phyloP scores from a whole-genome alignment of 140 eudicot species.

The Flaveria floridana region DNA sequence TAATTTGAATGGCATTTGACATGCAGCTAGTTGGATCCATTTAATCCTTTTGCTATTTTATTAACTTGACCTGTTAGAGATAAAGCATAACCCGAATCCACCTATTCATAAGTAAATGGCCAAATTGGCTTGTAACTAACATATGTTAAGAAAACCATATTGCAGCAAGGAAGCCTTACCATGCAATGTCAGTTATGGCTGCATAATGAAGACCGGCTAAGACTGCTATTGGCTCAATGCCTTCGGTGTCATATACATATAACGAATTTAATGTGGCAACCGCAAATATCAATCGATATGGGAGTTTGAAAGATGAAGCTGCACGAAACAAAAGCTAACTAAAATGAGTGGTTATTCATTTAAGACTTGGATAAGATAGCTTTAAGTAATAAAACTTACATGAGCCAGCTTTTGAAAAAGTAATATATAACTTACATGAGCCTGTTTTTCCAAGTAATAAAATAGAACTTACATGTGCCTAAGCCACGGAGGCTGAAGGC shows the following conservation, averaged over 20 bases:
- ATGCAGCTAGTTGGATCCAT: background rate
- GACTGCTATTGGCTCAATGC: constrained; percentile 71
- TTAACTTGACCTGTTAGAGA: background rate
- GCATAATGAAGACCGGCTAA: constrained; percentile 98
- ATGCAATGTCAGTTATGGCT: constrained; percentile 90
- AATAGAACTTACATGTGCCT: constrained; percentile 42
- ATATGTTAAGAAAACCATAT: background rate
- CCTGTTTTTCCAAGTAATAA: background rate
- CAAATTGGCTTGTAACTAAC: background rate
- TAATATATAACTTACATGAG: constrained; percentile 39
- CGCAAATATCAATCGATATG: constrained; percentile 82
- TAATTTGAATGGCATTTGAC: background rate
- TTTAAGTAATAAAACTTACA: constrained; percentile 35
- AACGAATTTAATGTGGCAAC: constrained; percentile 89
- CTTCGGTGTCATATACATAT: constrained; percentile 84
- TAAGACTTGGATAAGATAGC: constrained; percentile 3
- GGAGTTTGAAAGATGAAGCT: constrained; percentile 85
- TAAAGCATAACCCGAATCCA: background rate
- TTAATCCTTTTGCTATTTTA: background rate
- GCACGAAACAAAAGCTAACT: constrained; percentile 24
- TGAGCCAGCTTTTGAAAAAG: constrained; percentile 1
- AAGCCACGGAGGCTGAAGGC: constrained; percentile 66
- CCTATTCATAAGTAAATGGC: background rate
- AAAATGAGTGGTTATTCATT: background rate
- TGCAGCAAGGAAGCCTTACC: constrained; percentile 44